Evolutionary conservation across 345 rosid species (phyloP).

Genomic region (Ailanthus altissimus): DNA sequence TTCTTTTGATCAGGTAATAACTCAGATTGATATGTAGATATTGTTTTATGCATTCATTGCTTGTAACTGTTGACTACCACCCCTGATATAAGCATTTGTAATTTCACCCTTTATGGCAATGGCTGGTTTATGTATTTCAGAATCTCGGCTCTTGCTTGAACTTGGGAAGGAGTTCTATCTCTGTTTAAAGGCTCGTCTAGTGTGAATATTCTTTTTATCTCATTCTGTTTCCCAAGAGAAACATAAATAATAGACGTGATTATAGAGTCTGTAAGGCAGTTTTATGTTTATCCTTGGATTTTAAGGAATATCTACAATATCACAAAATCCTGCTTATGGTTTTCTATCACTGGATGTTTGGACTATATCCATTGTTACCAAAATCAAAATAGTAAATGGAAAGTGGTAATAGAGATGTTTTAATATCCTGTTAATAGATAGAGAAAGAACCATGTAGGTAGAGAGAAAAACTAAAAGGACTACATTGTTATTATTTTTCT

Average conservation of each 20-base stretch:
- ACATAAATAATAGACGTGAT: neutral
- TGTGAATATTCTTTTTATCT: neutral
- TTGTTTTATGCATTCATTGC: conserved; percentile 8
- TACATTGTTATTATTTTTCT: too few relatives aligned
- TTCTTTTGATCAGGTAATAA: conserved; percentile 64
- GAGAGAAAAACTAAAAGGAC: too few relatives aligned
- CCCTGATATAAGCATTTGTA: neutral
- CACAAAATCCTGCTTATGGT: neutral
- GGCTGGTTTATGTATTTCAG: too few relatives aligned
- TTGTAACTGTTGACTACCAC: neutral
- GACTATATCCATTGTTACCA: neutral
- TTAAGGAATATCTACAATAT: neutral
- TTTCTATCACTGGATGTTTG: neutral
- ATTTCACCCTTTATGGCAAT: conserved; percentile 3
- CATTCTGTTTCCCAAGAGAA: neutral
- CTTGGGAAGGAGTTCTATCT: neutral
- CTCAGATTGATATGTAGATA: neutral
- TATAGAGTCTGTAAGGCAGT: neutral
- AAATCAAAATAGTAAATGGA: neutral
- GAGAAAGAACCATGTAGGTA: too few relatives aligned
- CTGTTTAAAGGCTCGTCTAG: neutral
- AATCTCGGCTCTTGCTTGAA: neutral
- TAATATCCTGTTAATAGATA: too few relatives aligned
- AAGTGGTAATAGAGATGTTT: too few relatives aligned
- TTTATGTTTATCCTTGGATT: neutral